Percentiles rank a stretch among this genome's conserved stretches.
phyloP scores from a whole-genome alignment of 352 stramenopile genomes.

The Plasmopara viticola region DNA sequence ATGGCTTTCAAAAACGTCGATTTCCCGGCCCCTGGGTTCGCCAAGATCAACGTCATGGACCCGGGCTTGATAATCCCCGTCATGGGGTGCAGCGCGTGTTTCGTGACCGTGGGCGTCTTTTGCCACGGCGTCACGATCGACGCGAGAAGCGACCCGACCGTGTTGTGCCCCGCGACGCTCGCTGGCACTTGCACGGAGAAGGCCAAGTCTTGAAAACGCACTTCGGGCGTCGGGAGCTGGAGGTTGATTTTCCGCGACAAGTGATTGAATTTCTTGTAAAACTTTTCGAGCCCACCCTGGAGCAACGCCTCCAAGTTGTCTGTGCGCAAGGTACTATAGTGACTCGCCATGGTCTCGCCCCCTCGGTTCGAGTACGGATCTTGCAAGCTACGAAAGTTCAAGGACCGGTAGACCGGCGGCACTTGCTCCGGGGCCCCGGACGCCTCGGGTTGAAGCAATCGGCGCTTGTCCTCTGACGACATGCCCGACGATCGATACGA shows the following conservation, averaged over 20 bases:
- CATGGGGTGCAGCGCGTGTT: conserved; percentile 57
- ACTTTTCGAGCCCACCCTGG: conserved; percentile 61
- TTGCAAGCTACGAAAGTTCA: conserved; percentile 65
- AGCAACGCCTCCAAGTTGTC: conserved; percentile 66
- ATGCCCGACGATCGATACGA: neutral
- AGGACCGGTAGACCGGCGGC: conserved; percentile 52
- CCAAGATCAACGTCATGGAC: conserved; percentile 56
- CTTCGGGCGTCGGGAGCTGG: conserved; percentile 31
- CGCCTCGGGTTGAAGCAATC: conserved; percentile 30
- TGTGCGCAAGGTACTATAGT: conserved; percentile 40
- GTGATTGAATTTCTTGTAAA: conserved; percentile 82
- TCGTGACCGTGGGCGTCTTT: conserved; percentile 28
- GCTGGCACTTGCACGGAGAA: conserved; percentile 56
- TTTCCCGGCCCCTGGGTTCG: conserved; percentile 65
- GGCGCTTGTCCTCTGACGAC: neutral
- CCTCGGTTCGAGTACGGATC: conserved; percentile 52
- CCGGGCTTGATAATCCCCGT: conserved; percentile 82
- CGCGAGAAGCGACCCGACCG: conserved; percentile 46
- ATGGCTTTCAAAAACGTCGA: conserved; percentile 74
- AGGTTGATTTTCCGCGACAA: conserved; percentile 60
- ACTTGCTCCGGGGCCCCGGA: conserved; percentile 27
- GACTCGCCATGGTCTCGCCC: conserved; percentile 21
- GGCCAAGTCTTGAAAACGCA: conserved; percentile 75
- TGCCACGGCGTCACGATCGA: conserved; percentile 49
- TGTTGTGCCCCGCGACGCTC: conserved; percentile 32